Evolutionary conservation across 2,329 filamentous ascomycete species (phyloP), one percentile per base, ranked within the genome.

Genomic region (Neurospora sp.): DNA sequence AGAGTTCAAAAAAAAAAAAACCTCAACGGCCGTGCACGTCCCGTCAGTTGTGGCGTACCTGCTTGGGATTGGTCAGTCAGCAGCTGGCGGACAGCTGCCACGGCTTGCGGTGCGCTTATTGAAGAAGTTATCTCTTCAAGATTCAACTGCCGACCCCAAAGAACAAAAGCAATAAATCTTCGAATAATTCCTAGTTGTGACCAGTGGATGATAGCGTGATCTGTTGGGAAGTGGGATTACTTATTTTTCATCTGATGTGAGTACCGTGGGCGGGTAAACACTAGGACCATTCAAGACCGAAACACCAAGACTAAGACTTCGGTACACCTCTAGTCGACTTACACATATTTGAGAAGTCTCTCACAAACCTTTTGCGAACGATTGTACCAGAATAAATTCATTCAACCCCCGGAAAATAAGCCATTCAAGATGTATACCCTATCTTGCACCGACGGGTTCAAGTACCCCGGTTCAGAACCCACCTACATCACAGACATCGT

Each of bases 401-500:
- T 43, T 33, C 38, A 17, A 15, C 28, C 66, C 28, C 66, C n/a
- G n/a, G 9, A 15, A 40, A n/a, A 23, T 6, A 33, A 19, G 15
- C 13, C 38, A 1, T 10, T 43, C 10, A 66, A 72, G 7, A 85
- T 84, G 83, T 85, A 83, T 72, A 75, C 78, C 15, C 79, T 85
- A 19, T 73, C 76, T 46, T 80, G 78, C 52, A 74, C 79, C 58
- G 81, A 82, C 68, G 78, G 77, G 69, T 82, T 80, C 74, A 78
- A 77, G 13, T 81, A 82, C 71, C 78, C 79, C 4, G 76, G 78
- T 6, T 75, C 77, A 8, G 83, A 84, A 3, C 73, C 75, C 66
- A 81, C 84, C 68, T 91, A 90, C 77, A 84, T 90, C 40, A 84
- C 89, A 67, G 84, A 87, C 71, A 81, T 91, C 68, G 80, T 85